Evolutionary conservation across 352 stramenopile genomes (phyloP).

Genomic region (Phytophthora pini): DNA sequence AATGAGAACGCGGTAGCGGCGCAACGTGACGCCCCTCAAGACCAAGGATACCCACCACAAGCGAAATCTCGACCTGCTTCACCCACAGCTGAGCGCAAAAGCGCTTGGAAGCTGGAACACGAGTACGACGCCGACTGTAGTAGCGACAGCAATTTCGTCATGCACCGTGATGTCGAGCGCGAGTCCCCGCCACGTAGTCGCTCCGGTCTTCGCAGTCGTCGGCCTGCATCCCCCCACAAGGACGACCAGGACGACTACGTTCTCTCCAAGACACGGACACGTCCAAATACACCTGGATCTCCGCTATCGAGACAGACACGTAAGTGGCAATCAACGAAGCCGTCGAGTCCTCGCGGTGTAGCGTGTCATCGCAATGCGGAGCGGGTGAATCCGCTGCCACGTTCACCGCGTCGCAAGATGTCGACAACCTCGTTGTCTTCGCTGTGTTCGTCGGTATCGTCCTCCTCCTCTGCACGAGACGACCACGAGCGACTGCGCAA

Average conservation of each 20-base stretch:
- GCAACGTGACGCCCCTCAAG: constrained; percentile 25
- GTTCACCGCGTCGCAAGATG: constrained; percentile 35
- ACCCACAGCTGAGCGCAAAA: constrained; percentile 9
- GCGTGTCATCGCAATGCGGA: constrained; percentile 13
- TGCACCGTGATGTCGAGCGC: not conserved
- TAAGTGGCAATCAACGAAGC: constrained; percentile 1
- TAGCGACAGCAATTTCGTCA: constrained; percentile 14
- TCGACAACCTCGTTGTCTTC: constrained; percentile 47
- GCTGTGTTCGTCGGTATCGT: constrained; percentile 35
- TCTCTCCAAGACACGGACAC: constrained; percentile 6
- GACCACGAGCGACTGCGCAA: constrained; percentile 76
- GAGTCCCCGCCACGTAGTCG: constrained; percentile 6
- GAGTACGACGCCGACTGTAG: constrained; percentile 21
- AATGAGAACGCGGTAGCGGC: constrained; percentile 60
- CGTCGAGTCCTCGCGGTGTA: constrained; percentile 10
- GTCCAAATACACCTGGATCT: constrained; percentile 9
- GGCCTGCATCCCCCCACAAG: constrained; percentile 5
- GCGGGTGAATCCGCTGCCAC: constrained; percentile 1
- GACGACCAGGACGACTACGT: constrained; percentile 18
- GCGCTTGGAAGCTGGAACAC: constrained; percentile 20
- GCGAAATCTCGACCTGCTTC: constrained; percentile 7
- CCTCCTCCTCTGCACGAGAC: constrained; percentile 28
- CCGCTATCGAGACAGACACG: constrained; percentile 13
- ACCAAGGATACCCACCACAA: constrained; percentile 7
- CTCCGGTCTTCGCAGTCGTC: not conserved